Evolutionary conservation across 2,329 filamentous ascomycete species (phyloP).

Genomic region (Phyllosticta ampelicida): DNA sequence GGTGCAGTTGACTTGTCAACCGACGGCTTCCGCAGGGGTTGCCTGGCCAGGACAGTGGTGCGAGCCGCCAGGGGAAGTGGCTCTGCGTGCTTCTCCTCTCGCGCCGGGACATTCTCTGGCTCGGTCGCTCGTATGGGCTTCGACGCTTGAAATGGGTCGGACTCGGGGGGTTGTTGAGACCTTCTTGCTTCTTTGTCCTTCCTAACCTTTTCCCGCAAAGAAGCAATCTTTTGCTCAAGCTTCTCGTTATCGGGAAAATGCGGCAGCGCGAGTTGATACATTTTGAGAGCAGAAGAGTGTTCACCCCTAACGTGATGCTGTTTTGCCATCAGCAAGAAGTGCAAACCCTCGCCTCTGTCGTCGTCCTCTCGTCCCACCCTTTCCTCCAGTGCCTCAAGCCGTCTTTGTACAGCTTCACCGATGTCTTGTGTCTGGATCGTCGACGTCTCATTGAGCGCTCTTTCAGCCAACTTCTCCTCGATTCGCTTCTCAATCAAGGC

Average conservation of each 20-base stretch:
- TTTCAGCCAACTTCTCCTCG: conserved; percentile 74
- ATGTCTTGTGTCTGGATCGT: conserved; percentile 9
- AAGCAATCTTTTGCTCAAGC: conserved; percentile 46
- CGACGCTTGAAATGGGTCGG: neutral
- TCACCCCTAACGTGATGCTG: conserved; percentile 81
- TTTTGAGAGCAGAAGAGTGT: conserved; percentile 63
- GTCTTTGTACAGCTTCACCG: conserved; percentile 55
- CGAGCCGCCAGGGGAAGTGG: neutral
- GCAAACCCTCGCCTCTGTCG: conserved; percentile 66
- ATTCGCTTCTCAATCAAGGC: conserved; percentile 89
- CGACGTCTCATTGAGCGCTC: conserved; percentile 45
- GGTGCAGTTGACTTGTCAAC: conserved; percentile 5
- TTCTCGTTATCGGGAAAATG: conserved; percentile 82
- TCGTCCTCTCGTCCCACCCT: conserved; percentile 68
- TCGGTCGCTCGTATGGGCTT: neutral
- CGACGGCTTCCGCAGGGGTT: conserved; percentile 11
- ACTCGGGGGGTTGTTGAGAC: neutral
- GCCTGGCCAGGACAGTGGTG: conserved; percentile 8
- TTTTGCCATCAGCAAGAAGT: conserved; percentile 79
- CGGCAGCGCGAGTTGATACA: conserved; percentile 75
- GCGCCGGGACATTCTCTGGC: neutral
- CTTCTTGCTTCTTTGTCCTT: conserved; percentile 26
- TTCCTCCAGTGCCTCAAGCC: conserved; percentile 74
- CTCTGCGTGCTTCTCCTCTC: neutral
- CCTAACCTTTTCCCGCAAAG: conserved; percentile 41